phyloP scores from a whole-genome alignment of 495 filamentous ascomycete species.

The Talaromyces liani region DNA sequence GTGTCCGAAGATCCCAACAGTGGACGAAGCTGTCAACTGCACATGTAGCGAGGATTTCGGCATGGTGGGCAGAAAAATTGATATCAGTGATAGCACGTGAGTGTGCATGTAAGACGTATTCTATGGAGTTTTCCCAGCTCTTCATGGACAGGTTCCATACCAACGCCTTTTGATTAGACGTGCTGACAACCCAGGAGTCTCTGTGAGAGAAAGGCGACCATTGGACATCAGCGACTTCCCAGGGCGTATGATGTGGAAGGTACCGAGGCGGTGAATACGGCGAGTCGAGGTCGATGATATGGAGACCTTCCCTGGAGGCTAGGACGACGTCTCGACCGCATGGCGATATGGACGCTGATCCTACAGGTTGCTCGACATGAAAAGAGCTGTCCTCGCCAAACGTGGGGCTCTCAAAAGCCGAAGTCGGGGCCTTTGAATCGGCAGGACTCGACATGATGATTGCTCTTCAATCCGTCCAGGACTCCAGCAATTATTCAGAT shows the following conservation, averaged over 20 bases:
- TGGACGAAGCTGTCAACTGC: constrained; percentile 90
- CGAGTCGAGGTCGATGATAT: constrained; percentile 90
- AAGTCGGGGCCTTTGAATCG: constrained; percentile 39
- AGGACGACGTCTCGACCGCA: constrained; percentile 88
- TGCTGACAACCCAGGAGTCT: constrained; percentile 89
- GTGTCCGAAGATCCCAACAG: constrained; percentile 81
- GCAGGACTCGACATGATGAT: constrained; percentile 30
- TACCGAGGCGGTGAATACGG: constrained; percentile 83
- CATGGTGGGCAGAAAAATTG: constrained; percentile 91
- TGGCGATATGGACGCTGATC: constrained; percentile 81
- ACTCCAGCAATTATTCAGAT: not conserved
- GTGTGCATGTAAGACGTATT: constrained; percentile 86
- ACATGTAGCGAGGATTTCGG: constrained; percentile 83
- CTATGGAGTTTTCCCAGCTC: constrained; percentile 66
- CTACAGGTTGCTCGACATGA: constrained; percentile 69
- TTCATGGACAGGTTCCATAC: constrained; percentile 87
- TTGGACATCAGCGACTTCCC: constrained; percentile 96
- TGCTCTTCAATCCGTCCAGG: not conserved
- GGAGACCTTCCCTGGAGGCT: constrained; percentile 76
- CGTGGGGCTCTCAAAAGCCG: constrained; percentile 77
- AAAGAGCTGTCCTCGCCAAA: constrained; percentile 82
- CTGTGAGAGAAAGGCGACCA: constrained; percentile 90
- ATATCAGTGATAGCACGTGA: constrained; percentile 90
- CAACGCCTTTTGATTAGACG: constrained; percentile 88
- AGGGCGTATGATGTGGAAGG: constrained; percentile 79